Evolutionary conservation across 2,329 filamentous ascomycete genomes (phyloP).

Genomic region (Fusarium sp.): DNA sequence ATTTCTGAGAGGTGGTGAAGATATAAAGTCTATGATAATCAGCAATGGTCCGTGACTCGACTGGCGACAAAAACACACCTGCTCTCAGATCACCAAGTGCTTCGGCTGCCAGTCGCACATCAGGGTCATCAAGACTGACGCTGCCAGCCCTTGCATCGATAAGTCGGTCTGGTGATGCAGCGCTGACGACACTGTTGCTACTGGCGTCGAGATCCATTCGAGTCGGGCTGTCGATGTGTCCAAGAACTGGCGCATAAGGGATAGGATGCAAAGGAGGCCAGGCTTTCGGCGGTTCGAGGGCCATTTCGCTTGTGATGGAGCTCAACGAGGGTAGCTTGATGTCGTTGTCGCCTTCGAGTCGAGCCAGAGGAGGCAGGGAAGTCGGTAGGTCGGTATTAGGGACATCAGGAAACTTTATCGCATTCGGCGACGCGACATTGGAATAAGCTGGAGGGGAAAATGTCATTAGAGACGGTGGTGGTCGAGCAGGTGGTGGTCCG

Average conservation of each 20-base stretch:
- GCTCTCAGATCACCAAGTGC: conserved; percentile 80
- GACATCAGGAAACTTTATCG: conserved; percentile 50
- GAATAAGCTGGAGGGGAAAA: conserved; percentile 47
- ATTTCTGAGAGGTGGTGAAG: conserved; percentile 68
- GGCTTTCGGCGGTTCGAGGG: conserved; percentile 41
- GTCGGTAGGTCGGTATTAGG: conserved; percentile 46
- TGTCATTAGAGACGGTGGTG: conserved; percentile 42
- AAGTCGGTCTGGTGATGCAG: conserved; percentile 62
- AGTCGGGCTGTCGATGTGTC: conserved; percentile 60
- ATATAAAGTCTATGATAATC: conserved; percentile 70
- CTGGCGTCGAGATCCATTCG: conserved; percentile 64
- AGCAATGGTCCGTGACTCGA: conserved; percentile 22
- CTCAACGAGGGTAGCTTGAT: conserved; percentile 55
- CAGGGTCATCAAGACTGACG: conserved; percentile 74
- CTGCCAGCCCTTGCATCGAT: conserved; percentile 62
- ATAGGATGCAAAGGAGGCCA: conserved; percentile 66
- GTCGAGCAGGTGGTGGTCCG: conserved; percentile 48
- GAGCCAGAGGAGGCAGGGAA: conserved; percentile 42
- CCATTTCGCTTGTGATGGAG: conserved; percentile 52
- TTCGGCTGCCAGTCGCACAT: conserved; percentile 79
- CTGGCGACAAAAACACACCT: conserved; percentile 59
- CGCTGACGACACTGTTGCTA: conserved; percentile 57
- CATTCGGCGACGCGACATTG: conserved; percentile 33
- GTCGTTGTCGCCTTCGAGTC: conserved; percentile 47
- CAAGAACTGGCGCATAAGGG: conserved; percentile 50